These are phyloP conservation scores for Trypanosoma platydactyli DNA, from an alignment of 208 protist species.

Conservation along the genomic window DNA sequence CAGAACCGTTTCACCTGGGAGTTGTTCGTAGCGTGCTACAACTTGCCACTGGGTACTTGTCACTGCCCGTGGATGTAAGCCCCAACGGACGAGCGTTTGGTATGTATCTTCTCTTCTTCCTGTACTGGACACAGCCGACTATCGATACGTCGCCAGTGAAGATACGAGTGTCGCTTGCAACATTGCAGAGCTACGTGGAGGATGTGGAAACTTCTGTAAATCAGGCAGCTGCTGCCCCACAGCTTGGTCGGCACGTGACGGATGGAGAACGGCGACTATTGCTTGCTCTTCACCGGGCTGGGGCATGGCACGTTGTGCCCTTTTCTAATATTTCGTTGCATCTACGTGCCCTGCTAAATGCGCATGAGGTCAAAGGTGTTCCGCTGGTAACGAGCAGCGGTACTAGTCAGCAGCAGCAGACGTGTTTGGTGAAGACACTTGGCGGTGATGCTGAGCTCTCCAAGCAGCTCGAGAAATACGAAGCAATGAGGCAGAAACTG, in stretches of 20 bases:
- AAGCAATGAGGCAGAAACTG: constrained; percentile 21
- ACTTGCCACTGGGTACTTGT: constrained; percentile 63
- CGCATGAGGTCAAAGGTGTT: constrained; percentile 33
- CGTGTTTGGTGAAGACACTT: background rate
- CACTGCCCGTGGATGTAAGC: constrained; percentile 38
- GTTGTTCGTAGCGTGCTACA: constrained; percentile 61
- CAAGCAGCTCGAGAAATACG: constrained; percentile 21
- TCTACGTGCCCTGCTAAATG: constrained; percentile 37
- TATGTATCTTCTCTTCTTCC: constrained; percentile 53
- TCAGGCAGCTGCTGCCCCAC: background rate
- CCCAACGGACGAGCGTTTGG: constrained; percentile 60
- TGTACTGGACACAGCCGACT: constrained; percentile 67
- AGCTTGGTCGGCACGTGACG: constrained; percentile 26
- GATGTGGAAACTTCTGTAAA: constrained; percentile 14
- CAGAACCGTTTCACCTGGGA: constrained; percentile 41
- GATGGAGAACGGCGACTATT: constrained; percentile 28
- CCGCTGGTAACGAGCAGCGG: constrained; percentile 31
- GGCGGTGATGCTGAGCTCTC: constrained; percentile 1
- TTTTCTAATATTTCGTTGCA: constrained; percentile 34
- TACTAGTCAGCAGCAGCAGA: background rate
- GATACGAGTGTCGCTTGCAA: constrained; percentile 3
- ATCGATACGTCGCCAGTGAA: constrained; percentile 19
- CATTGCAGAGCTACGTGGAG: constrained; percentile 18
- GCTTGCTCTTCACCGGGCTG: constrained; percentile 27
- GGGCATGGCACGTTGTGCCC: constrained; percentile 49